Evolutionary conservation across 2,329 filamentous ascomycete genomes (phyloP).

Genomic region (Trichoderma endophyticum): DNA sequence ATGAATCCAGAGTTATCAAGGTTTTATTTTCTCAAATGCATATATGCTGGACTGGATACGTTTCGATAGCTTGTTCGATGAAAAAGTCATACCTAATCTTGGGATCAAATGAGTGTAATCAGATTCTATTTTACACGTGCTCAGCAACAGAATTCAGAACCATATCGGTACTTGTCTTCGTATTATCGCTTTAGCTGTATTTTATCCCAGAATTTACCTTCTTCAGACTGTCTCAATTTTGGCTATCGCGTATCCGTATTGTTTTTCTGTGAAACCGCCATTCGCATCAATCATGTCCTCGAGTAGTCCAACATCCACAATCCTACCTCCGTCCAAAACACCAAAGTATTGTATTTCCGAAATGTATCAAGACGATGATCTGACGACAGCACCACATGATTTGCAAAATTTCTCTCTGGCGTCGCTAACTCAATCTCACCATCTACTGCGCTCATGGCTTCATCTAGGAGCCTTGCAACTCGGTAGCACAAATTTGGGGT

Average conservation of each 20-base stretch:
- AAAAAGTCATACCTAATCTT: background rate
- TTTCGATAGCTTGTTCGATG: background rate
- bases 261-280: background rate
- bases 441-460: constrained; percentile 22
- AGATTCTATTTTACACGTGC: background rate
- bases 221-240: background rate
- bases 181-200: too few relatives aligned
- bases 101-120: background rate
- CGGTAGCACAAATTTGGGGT: background rate
- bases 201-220: too few relatives aligned
- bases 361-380: constrained; percentile 19
- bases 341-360: background rate
- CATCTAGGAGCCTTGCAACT: constrained; percentile 13
- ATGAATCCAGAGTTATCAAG: background rate
- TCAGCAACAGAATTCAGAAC: background rate
- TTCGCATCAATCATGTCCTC: background rate
- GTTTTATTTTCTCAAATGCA: background rate
- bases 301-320: background rate
- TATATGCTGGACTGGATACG: background rate
- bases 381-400: constrained; percentile 19
- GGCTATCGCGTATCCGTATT: background rate
- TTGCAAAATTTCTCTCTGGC: constrained; percentile 18
- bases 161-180: background rate
- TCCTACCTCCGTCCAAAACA: background rate
- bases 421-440: constrained; percentile 20